Base-by-base conservation (phyloP, 306 rosid species). In the Gleditsia sinensis region DNA sequence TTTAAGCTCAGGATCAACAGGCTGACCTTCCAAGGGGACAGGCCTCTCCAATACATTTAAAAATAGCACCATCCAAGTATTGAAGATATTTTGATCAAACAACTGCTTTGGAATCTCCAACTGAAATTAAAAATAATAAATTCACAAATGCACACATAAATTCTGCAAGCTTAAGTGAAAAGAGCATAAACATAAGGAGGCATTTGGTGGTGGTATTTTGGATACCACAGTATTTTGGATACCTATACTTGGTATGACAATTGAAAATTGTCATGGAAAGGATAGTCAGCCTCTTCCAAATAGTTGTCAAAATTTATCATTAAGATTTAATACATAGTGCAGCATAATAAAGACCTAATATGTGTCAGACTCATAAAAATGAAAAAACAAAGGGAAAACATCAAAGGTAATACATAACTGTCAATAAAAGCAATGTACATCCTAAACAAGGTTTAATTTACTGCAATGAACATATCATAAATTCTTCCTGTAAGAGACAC, bases 81-180 rank as follows among this genome's bases (percentile, higher is more conserved):
- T 92, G 87, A 94, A 94, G 69, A 90, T 80, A 68, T 82, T 86
- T 25, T 85, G 84, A 86, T 94, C 93, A 80, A 88, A 88, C 78
- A 94, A 82, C 80, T 90, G 93, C 84, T 90, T 92, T 53, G 99
- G 99, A 83, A 94, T 88, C 92, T 92, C 99, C 93, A 94, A 73
- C 99, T 94, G 87, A 79, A 81, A n/a, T n/a, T 30, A 86, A 77
- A 20, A 57, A 73, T 45, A 80, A 53, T 3, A 64, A 74, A 65
- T 12, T 39, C 55, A 69, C 27, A 46, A 54, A 25, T 19, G 20
- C 20, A 49, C 12, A 50, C 3, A 51, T 75, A 57, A 75, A 39
- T 50, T 33, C 49, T 39, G 19, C 39, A 36, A 72, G 69, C 23
- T 51, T 34, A n/a, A 45, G 51, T 12, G 21, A 32, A 55, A 42